Base-by-base conservation (phyloP, 2,329 filamentous ascomycete species). In the Colletotrichum sp. region DNA sequence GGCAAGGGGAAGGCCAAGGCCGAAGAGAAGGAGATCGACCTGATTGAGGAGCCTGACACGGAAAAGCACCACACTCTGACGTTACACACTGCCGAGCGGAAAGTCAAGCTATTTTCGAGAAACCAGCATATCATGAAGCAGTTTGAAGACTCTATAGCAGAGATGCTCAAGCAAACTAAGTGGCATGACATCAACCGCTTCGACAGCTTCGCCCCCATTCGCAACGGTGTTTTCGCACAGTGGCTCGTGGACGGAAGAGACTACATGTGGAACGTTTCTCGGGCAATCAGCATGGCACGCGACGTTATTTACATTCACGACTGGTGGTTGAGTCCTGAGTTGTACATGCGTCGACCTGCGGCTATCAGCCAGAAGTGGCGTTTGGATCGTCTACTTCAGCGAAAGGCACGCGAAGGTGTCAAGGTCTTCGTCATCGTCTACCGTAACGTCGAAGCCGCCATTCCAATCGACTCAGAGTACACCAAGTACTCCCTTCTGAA, bases 291-390 rank as follows among this genome's bases (percentile, higher is more conserved):
- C 83, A 98, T 98, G 92, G 97, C 97, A 10, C 95, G 95, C 81
- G 97, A 99, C 86, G 96, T 99, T 77, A 96, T 99, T 80, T 99
- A 99, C 85, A 99, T 99, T 77, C 97, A 99, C 83, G 97, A 99
- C 84, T 99, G 97, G 97, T 99, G 97, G 97, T 87, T 99, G 55
- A 98, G 95, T 80, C 97, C 97, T 1, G 96, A 99, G 84, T 87
- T 99, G 60, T 99, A 99, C 86, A 93, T 99, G 93, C 92, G 97
- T 76, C 92, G 97, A 74, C 97, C 97, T 69, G 95, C 97, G 28
- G 96, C 95, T 61, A 98, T 99, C 85, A 98, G 96, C 82, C 96
- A 99, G 83, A 98, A 98, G 85, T 99, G 97, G 97, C 93, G 97
- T 69, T 90, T 99, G 9, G 97, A 99, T 85, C 91, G 97, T 81